Base-by-base conservation (phyloP, 345 rosid genomes). In the Gossypium sturtianum region DNA sequence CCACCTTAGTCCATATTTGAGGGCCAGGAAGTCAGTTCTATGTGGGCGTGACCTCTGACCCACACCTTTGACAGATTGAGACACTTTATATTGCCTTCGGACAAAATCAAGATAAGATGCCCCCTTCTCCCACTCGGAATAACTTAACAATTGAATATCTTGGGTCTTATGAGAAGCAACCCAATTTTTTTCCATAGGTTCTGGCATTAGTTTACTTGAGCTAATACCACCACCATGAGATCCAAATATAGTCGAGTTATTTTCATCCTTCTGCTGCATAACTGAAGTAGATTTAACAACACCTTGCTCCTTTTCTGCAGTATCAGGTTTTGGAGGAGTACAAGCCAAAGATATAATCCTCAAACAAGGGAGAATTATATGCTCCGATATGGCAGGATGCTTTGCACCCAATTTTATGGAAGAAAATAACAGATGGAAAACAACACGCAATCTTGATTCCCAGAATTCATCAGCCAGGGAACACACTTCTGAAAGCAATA, bases 351-450 rank as follows among this genome's bases (percentile, higher is more conserved):
- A 93, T 76, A 93, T 85, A 66, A 95, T 91, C 87, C 94, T 93
- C 77, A 93, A 86, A 80, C 98, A 95, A 65, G 99, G 99, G 80
- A 95, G 99, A 80, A 95, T 91, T 68, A 95, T 86, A 79, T 93
- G 94, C 87, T 95, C 99, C 51, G 99, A 91, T 78, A 95, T 93
- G 25, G 97, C 94, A 86, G 99, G 99, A 85, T 93, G 99, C 83
- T 88, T 95, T 71, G 97, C 98, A 72, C 98, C 99, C 86, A 91
- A 81, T 83, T 93, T 95, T 79, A 95, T 91, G 63, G 99, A 95
- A 74, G 92, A 88, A 85, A 95, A 95, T 80, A 95, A 74, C 58
- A 95, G 86, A 87, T 95, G 98, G 74, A 95, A 95, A 76, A 90
- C 97, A 76, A 93, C 85, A 66, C 98, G 98, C 79, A 95, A 82